Base-by-base conservation (phyloP, 306 rosid species). In the Astragalus glycyphyllos region DNA sequence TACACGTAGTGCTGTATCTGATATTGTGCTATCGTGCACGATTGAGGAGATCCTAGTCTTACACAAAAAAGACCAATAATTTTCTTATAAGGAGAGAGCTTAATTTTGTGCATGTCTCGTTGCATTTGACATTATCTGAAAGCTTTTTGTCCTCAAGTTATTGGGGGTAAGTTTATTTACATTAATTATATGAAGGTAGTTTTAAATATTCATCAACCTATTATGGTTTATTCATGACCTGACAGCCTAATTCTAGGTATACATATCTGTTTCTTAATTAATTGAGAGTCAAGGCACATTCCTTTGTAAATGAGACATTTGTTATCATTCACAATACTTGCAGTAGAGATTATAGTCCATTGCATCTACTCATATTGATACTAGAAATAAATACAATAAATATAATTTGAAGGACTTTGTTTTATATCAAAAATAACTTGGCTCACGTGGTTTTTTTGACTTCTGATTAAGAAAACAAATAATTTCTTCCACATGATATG, bases 61-160 rank as follows among this genome's bases (percentile, higher is more conserved):
- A 16, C 17, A 8, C 46, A 56, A 13, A 41, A 56, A 26, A 45
- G 14, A n/a, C 45, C 12, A 57, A 9, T 70, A 29, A 45, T 56
- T 57, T 57, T 70, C 37, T 47, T 42, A n/a, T 9, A 23, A 31
- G 76, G 68, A 46, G 23, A 4, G 32, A n/a, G 13, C 47, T 10
- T 32, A 9, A 48, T 47, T 12, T 55, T 41, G 3, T 69, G 65
- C 26, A 14, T 48, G 15, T 8, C 15, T 11, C n/a, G 10, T 49
- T 66, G 32, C 73, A 17, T 7, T 37, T 26, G 37, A 12, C 44
- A 10, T 20, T 51, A 51, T 41, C 15, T 50, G 17, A 11, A 47
- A 8, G 58, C 45, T n/a, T 47, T 65, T 65, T 31, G 0, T 9
- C 15, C 2, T 6, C 0, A 12, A 5, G 26, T 45, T n/a, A 26